Conservation (phyloP, 208 protist genomes). For the Leishmania tarentolae region DNA sequence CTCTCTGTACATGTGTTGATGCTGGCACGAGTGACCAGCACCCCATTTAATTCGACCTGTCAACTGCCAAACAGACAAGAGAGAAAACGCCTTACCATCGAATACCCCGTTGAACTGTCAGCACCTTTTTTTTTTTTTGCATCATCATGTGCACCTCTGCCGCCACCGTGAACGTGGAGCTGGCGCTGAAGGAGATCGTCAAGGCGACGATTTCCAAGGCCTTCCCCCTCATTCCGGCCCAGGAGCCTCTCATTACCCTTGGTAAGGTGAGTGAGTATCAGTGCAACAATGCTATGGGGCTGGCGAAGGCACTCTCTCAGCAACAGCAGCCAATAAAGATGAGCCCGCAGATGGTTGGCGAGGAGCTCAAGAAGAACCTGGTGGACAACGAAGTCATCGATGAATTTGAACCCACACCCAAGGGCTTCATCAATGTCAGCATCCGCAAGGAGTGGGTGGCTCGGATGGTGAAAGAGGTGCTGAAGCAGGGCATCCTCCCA, state of each 20-base stretch:
- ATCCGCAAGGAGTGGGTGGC: slow-evolving; percentile 71
- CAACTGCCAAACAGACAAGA: neutral
- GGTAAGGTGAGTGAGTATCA: slow-evolving; percentile 93
- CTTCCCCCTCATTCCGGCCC: slow-evolving; percentile 67
- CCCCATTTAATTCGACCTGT: neutral
- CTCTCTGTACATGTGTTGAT: neutral
- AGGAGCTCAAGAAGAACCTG: slow-evolving; percentile 83
- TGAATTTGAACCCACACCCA: slow-evolving; percentile 78
- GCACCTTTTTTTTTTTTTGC: slow-evolving; percentile 10
- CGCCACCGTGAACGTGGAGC: slow-evolving; percentile 71
- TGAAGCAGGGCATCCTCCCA: slow-evolving; percentile 70
- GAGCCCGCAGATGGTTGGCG: slow-evolving; percentile 81
- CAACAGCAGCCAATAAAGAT: slow-evolving; percentile 80
- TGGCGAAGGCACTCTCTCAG: slow-evolving; percentile 86
- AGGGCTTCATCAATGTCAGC: slow-evolving; percentile 95
- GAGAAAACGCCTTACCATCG: neutral
- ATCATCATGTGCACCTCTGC: slow-evolving; percentile 22
- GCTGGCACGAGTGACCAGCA: neutral
- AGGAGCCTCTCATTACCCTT: slow-evolving; percentile 77
- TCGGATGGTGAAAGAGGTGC: slow-evolving; percentile 52
- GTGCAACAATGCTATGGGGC: slow-evolving; percentile 95
- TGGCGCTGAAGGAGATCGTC: slow-evolving; percentile 83
- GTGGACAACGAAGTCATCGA: slow-evolving; percentile 84
- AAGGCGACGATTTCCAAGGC: slow-evolving; percentile 69
- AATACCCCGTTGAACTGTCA: neutral